A percentile compares a stretch with the other conserved stretches of the same genome.
Evolutionary conservation across 2,329 filamentous ascomycete species (phyloP).

Genomic region (Gyromitra esculenta): DNA sequence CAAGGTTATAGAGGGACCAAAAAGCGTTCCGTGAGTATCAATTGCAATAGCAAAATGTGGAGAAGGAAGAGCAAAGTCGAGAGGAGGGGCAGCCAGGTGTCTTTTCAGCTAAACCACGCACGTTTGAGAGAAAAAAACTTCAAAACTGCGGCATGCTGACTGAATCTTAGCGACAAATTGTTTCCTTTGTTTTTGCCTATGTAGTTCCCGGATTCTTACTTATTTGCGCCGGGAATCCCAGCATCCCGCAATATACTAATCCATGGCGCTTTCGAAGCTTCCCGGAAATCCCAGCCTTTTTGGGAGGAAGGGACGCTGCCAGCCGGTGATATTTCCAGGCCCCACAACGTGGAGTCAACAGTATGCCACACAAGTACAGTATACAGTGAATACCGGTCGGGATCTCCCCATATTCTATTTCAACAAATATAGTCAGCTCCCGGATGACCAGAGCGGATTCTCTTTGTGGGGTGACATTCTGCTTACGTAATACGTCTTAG

Average conservation of each 20-base stretch:
- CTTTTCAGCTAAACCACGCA: constrained; percentile 8
- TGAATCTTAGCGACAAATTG: neutral
- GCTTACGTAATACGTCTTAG: constrained; percentile 9
- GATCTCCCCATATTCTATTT: neutral
- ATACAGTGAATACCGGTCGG: neutral
- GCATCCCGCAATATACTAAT: constrained; percentile 27
- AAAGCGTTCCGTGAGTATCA: neutral
- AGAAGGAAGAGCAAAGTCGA: neutral
- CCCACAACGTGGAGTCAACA: constrained; percentile 8
- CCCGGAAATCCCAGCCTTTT: constrained; percentile 10
- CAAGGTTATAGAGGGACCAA: neutral
- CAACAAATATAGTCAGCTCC: neutral
- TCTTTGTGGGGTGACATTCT: constrained; percentile 13
- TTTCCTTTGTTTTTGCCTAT: constrained; percentile 31
- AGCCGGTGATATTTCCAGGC: constrained; percentile 8
- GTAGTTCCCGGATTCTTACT: constrained; percentile 32
- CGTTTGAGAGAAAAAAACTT: neutral
- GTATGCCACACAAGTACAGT: neutral
- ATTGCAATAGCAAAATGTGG: constrained; percentile 13
- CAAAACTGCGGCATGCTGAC: constrained; percentile 15
- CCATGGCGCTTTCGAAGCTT: neutral
- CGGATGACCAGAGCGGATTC: neutral
- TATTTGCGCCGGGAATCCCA: constrained; percentile 22
- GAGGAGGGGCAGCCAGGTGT: constrained; percentile 19
- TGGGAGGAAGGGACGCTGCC: neutral